Conservation (phyloP, 768 basidiomycete genomes). For the Mycena crocata region DNA sequence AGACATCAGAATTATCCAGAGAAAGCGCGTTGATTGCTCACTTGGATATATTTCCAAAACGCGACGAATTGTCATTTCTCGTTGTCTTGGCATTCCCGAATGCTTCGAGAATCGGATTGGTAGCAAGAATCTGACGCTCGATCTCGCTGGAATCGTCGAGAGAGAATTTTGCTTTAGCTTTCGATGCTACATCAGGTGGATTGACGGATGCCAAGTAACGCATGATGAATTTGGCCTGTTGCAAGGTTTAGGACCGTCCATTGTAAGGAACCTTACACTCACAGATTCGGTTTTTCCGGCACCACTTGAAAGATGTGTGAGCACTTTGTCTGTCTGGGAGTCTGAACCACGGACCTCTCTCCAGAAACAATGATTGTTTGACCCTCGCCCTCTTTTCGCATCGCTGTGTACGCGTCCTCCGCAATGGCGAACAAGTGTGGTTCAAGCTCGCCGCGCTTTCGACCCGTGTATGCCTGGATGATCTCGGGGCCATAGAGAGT, state of each 20-base stretch:
- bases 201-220: conserved; percentile 98
- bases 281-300: conserved; percentile 99
- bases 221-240: conserved; percentile 97
- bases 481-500: conserved; percentile 97
- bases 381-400: conserved; percentile 93
- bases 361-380: conserved; percentile 99
- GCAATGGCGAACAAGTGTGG: conserved; percentile 99
- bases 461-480: conserved; percentile 95
- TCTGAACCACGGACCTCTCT: conserved; percentile 76
- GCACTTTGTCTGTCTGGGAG: conserved; percentile 20
- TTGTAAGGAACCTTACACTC: conserved; percentile 38
- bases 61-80: conserved; percentile 97
- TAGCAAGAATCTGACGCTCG: conserved; percentile 96
- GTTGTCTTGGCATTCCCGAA: conserved; percentile 99
- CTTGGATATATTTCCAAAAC: conserved; percentile 99
- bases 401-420: conserved; percentile 98
- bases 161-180: conserved; percentile 76
- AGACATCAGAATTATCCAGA: conserved; percentile 20
- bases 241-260: conserved; percentile 17
- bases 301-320: conserved; percentile 68
- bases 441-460: conserved; percentile 93
- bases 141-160: conserved; percentile 93
- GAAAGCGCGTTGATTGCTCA: conserved; percentile 47
- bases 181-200: conserved; percentile 72
- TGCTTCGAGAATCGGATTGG: conserved; percentile 99